Conservation (phyloP, 2,329 filamentous ascomycete genomes). For the Epicoccum nigrum region DNA sequence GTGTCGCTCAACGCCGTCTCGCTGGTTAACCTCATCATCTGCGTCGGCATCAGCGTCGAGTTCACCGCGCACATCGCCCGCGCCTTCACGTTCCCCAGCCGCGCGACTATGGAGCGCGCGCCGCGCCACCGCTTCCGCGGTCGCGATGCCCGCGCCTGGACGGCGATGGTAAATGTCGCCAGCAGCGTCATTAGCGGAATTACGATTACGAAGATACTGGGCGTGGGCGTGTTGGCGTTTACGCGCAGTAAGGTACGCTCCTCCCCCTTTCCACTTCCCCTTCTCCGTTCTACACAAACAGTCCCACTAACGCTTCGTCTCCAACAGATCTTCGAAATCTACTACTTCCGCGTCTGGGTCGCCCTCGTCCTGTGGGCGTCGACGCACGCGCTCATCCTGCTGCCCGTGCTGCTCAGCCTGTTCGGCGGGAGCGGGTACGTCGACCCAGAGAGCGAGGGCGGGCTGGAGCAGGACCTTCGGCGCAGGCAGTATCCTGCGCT, state of each 20-base stretch:
- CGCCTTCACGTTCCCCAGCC: conserved; percentile 92
- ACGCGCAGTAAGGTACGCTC: conserved; percentile 75
- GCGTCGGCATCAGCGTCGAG: conserved; percentile 93
- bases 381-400: conserved; percentile 84
- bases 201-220: conserved; percentile 91
- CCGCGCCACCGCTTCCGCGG: conserved; percentile 75
- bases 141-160: conserved; percentile 86
- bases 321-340: conserved; percentile 89
- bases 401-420: conserved; percentile 87
- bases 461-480: conserved; percentile 86
- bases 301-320: background rate
- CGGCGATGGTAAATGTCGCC: conserved; percentile 91
- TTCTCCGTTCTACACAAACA: background rate
- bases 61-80: conserved; percentile 97
- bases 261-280: background rate
- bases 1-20: conserved; percentile 95
- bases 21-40: conserved; percentile 95
- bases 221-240: conserved; percentile 90
- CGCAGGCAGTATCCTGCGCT: conserved; percentile 78
- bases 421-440: conserved; percentile 84
- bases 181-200: conserved; percentile 95
- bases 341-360: conserved; percentile 98
- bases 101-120: conserved; percentile 79
- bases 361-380: conserved; percentile 89
- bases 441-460: conserved; percentile 85